Evolutionary conservation across 1,284 basidiomycete genomes (phyloP).

Genomic region (Leucoagaricus sp.): DNA sequence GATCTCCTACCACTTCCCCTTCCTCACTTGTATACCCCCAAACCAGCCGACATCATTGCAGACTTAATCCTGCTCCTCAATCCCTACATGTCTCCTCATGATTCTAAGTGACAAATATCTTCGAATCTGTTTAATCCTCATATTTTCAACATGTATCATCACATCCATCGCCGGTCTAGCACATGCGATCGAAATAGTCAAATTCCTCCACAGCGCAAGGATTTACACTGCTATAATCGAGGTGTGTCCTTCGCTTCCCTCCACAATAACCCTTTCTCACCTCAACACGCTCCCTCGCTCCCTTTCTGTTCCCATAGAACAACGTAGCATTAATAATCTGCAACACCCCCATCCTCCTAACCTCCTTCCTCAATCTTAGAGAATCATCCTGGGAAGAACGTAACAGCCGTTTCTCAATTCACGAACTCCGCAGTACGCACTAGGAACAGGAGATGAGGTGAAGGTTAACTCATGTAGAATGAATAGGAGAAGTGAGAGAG

Average conservation of each 20-base stretch:
- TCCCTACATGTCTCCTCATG: conserved; percentile 37
- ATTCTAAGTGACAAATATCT: conserved; percentile 34
- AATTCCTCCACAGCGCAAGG: conserved; percentile 30
- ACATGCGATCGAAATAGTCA: conserved; percentile 40
- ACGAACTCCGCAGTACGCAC: conserved; percentile 77
- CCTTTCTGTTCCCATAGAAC: conserved; percentile 24
- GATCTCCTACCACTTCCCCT: no score
- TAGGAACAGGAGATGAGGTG: conserved; percentile 24
- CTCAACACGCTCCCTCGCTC: not conserved
- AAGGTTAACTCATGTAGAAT: not conserved
- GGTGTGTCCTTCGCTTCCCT: conserved; percentile 19
- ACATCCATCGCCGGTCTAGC: conserved; percentile 43
- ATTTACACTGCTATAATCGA: conserved; percentile 43
- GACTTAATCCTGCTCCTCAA: conserved; percentile 30
- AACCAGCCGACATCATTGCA: conserved; percentile 21
- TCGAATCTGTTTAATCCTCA: conserved; percentile 37
- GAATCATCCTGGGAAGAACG: conserved; percentile 13
- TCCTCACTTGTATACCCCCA: no score
- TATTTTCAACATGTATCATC: conserved; percentile 42
- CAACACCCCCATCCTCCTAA: conserved; percentile 42
- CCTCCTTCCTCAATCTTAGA: conserved; percentile 29
- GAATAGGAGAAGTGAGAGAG: no score
- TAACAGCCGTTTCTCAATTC: no score
- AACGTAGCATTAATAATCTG: conserved; percentile 41
- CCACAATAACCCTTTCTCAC: not conserved